phyloP scores from a whole-genome alignment of 768 basidiomycete species.

The Suillus subaureus region DNA sequence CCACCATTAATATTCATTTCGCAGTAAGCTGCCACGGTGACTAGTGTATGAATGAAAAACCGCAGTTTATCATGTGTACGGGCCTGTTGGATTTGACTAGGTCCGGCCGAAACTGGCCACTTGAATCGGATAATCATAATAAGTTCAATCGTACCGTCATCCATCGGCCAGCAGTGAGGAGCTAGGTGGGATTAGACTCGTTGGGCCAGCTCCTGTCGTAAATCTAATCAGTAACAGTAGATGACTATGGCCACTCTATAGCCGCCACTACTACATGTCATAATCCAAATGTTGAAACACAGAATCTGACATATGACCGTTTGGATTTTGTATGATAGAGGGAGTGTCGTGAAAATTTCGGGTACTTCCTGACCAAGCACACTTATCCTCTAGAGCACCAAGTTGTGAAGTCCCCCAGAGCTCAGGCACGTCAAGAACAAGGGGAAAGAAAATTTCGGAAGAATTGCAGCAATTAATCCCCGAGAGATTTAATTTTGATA shows the following conservation, averaged over 20 bases:
- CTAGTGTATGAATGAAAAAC: not conserved
- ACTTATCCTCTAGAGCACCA: not conserved
- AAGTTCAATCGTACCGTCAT: not conserved
- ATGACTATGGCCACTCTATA: not conserved
- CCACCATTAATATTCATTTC: not conserved
- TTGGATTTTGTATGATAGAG: not conserved
- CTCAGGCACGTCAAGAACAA: not conserved
- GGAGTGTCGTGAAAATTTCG: not conserved
- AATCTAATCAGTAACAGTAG: not conserved
- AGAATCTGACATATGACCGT: not conserved
- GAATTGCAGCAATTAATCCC: not conserved
- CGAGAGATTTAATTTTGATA: not conserved
- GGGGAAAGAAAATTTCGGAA: not conserved
- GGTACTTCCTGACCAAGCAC: not conserved
- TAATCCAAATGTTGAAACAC: not conserved
- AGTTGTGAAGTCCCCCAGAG: not conserved
- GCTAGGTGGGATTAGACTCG: not conserved
- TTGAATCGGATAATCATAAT: not conserved
- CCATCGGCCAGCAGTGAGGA: not conserved
- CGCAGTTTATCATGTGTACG: not conserved
- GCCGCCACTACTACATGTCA: too few relatives aligned
- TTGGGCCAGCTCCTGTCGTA: not conserved
- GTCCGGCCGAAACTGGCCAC: not conserved
- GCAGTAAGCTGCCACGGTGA: not conserved
- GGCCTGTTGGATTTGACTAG: not conserved